These are phyloP conservation scores for Fusarium mexicanum DNA, from an alignment of 2,329 filamentous ascomycete species.

Conservation along the genomic window DNA sequence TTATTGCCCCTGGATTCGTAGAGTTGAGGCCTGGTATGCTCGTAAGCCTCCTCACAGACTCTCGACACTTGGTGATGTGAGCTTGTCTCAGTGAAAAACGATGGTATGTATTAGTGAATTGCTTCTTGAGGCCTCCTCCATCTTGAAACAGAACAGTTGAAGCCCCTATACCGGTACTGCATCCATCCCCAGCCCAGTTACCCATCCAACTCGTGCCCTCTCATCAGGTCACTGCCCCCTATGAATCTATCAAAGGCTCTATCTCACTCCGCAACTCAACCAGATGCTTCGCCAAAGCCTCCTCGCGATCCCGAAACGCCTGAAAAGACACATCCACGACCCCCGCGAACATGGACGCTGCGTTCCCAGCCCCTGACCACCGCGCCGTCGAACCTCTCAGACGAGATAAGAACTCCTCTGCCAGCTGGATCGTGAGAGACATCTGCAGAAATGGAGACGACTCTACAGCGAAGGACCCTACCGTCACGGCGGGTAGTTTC, in stretches of 20 bases:
- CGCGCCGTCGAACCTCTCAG: conserved; percentile 47
- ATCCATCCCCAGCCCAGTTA: neutral
- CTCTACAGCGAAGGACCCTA: conserved; percentile 53
- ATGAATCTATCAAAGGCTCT: conserved; percentile 46
- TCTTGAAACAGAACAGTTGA: neutral
- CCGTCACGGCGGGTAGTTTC: conserved; percentile 53
- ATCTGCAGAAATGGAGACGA: conserved; percentile 54
- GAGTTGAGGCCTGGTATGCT: neutral
- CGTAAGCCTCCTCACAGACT: neutral
- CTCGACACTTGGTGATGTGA: neutral
- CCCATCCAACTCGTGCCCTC: neutral
- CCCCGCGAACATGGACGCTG: conserved; percentile 46
- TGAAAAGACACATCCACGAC: conserved; percentile 47
- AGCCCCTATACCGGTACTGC: conserved; percentile 7
- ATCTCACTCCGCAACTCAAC: conserved; percentile 48
- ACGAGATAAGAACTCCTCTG: conserved; percentile 52
- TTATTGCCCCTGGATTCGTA: conserved; percentile 7
- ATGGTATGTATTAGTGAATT: conserved; percentile 25
- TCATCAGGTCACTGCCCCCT: neutral
- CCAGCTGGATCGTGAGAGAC: conserved; percentile 55
- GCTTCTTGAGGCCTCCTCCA: conserved; percentile 13
- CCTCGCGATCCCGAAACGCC: conserved; percentile 48
- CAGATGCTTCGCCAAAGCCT: conserved; percentile 47
- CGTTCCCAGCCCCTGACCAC: conserved; percentile 40
- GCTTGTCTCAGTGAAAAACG: neutral